Base-by-base conservation (phyloP, 1,284 basidiomycete genomes). In the Thelephora terrestris region DNA sequence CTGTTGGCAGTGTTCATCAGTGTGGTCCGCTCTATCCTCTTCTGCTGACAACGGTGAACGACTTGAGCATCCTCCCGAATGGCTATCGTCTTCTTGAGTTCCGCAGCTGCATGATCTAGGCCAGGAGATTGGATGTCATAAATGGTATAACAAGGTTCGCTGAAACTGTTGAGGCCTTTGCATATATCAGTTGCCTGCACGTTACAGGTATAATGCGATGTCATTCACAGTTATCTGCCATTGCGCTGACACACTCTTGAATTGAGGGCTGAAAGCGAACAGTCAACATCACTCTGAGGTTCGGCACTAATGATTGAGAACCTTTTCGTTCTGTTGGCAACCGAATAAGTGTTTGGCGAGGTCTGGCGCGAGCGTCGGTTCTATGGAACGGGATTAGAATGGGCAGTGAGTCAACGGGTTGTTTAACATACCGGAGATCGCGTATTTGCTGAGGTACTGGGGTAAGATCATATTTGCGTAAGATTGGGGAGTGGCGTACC, bases 271-370 rank as follows among this genome's bases (percentile, higher is more conserved):
- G 51, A 7, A 38, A 36, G 40, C 51, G 42, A 47, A 48, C 43
- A 51, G 21, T 32, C 44, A 43, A 56, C 34, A 50, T 47, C 10
- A 25, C 20, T 17, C 39, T 45, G 16, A 12, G 18, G 34, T 39
- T 25, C 6, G 3, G 23, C 14, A 14, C 14, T 14, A 49, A 32
- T 32, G 5, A n/a, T 27, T 24, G 48, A 53, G 5, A 46, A 78
- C 79, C 68, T 84, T 84, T 62, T 84, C 81, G 52, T 84, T 80
- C 45, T 79, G 72, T 57, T 85, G 82, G 53, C 81, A 85, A 4
- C 58, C 67, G 50, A 86, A 78, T 1, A 85, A 57, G 16, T 66
- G 70, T 56, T 70, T 63, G 5, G 82, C 52, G 17, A 83, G 62
- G 20, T 70, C 66, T 4, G 73, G 66, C 1, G 71, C 69, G 29